These are phyloP conservation scores for Schwanniomyces vanrijiae DNA, from an alignment of 805 yeast genomes.

Conservation along the genomic window DNA sequence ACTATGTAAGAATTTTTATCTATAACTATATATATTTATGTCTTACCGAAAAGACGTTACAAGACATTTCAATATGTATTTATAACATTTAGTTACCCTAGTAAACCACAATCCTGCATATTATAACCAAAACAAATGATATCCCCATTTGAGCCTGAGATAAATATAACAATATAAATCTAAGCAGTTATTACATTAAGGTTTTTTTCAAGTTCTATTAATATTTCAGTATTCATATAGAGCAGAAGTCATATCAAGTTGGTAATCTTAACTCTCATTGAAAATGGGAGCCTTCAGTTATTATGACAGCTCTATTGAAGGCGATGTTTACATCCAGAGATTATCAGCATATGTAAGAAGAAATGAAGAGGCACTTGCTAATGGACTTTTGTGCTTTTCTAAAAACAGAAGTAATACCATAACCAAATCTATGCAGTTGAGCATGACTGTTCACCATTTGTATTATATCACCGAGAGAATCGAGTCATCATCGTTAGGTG, in stretches of 20 bases:
- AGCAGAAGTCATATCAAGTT: background rate
- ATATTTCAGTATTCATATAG: background rate
- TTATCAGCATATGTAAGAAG: slow-evolving; percentile 53
- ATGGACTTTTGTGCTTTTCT: slow-evolving; percentile 55
- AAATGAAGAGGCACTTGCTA: slow-evolving; percentile 59
- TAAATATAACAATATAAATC: background rate
- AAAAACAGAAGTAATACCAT: slow-evolving; percentile 28
- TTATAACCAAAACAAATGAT: background rate
- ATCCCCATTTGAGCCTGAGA: background rate
- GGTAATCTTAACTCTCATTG: slow-evolving; percentile 1
- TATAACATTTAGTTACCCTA: background rate
- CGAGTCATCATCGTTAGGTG: slow-evolving; percentile 45
- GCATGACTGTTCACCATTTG: slow-evolving; percentile 62
- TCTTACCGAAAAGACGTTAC: background rate
- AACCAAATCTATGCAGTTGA: slow-evolving; percentile 54
- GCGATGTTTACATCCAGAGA: slow-evolving; percentile 57
- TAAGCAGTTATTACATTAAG: background rate
- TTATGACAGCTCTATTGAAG: slow-evolving; percentile 45
- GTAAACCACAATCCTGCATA: background rate
- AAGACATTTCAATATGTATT: background rate
- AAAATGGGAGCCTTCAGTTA: slow-evolving; percentile 27
- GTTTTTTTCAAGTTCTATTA: background rate
- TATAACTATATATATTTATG: background rate
- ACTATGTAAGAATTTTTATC: too few species aligned
- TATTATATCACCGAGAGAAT: slow-evolving; percentile 61